Evolutionary conservation across 805 yeast genomes (phyloP).

Genomic region (Metschnikowia arizonensis): DNA sequence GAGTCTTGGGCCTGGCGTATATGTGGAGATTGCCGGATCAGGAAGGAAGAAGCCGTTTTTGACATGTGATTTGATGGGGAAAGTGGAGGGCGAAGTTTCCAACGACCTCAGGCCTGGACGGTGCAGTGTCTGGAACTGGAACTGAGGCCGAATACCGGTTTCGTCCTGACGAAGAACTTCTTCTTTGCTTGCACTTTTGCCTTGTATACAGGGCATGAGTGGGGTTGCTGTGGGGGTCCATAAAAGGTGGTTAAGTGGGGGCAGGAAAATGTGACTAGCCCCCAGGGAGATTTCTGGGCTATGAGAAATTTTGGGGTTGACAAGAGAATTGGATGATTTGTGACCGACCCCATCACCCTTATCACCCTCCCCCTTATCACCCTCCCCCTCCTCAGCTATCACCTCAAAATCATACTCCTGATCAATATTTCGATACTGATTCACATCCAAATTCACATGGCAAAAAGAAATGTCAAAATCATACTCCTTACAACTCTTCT

Average conservation of each 20-base stretch:
- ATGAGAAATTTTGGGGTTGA: too few species aligned
- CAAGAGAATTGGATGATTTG: too few species aligned
- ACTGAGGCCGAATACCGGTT: neutral
- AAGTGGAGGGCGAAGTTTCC: conserved; percentile 26
- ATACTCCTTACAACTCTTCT: conserved; percentile 24
- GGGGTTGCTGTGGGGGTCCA: conserved; percentile 1
- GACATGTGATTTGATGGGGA: conserved; percentile 23
- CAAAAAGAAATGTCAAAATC: conserved; percentile 47
- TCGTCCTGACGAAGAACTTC: neutral
- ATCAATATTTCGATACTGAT: conserved; percentile 56
- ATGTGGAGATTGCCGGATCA: conserved; percentile 34
- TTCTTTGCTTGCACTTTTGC: neutral
- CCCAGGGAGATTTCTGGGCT: neutral
- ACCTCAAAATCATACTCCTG: conserved; percentile 49
- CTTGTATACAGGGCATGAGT: neutral
- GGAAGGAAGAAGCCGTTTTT: conserved; percentile 30
- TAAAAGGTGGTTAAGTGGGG: neutral
- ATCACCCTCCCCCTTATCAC: too few species aligned
- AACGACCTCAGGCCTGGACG: conserved; percentile 19
- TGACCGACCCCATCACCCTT: too few species aligned
- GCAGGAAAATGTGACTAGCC: too few species aligned
- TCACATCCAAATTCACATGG: conserved; percentile 53
- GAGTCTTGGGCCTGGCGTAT: neutral
- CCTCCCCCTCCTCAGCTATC: neutral
- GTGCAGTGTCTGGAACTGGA: conserved; percentile 3